Evolutionary conservation across 768 basidiomycete genomes (phyloP), one percentile per base, ranked within the genome.

Genomic region (Pseudohyphozyma bogoriensis): DNA sequence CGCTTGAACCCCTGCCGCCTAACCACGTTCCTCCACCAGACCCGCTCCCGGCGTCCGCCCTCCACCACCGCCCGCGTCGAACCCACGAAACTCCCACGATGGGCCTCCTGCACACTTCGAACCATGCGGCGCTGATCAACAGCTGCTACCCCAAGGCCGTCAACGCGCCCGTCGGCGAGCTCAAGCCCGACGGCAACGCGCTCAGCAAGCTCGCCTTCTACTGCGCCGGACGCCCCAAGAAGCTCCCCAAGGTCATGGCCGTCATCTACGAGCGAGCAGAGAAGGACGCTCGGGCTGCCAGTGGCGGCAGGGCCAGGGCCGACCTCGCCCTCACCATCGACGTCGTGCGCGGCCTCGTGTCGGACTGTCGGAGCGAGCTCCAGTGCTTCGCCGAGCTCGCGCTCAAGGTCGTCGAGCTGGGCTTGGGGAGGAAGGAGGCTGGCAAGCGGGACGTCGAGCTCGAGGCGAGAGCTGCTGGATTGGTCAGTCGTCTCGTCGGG

Each of bases 131-230:
- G 1, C 58, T 66, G 1, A 58, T 66, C 45, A 50, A 46, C 5
- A 60, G 60, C 37, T 59, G 58, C 29, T 66, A 59, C 58, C 65
- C 60, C 3, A 36, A 20, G n/a, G 26, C 37, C 35, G 26, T 29
- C 24, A 29, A 4, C 24, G 29, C 36, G 35, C 36, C 51, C 4
- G 28, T 52, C 51, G 10, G n/a, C 36, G 36, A 51, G 20, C 49
- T 51, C 5, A 32, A 36, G 20, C 20, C 50, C 29, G 50, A 36
- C 50, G 18, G 56, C 18, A 67, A 67, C 42, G 49, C 53, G 1
- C 56, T 64, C 56, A 47, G 47, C 22, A 63, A 64, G 45, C 59
- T 67, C 36, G 52, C 49, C 26, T 64, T 64, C 62, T 67, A 67
- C 51, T 56, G 59, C 47, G 59, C 59, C 6, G 28, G 46, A 33